Conservation (phyloP, 139 green algal species). For the Pedinophyceae sp. region DNA sequence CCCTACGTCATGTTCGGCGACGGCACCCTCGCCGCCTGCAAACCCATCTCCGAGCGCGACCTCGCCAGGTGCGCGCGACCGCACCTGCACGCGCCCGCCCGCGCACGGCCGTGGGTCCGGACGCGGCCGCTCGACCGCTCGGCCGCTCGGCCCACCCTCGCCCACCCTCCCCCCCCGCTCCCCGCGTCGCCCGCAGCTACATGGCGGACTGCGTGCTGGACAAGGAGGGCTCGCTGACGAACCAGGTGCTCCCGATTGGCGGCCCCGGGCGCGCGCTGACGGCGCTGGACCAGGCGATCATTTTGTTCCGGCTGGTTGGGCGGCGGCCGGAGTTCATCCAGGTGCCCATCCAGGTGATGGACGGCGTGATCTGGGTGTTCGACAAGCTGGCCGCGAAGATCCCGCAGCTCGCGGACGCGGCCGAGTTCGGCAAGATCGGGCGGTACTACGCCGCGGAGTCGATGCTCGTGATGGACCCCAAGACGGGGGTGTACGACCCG, state of each 20-base stretch:
- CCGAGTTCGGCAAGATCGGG: constrained; percentile 87
- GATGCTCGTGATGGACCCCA: constrained; percentile 86
- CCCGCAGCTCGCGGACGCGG: constrained; percentile 51
- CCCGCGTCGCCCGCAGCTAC: no score
- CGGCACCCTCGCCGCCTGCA: constrained; percentile 84
- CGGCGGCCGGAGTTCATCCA: constrained; percentile 39
- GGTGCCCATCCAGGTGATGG: constrained; percentile 89
- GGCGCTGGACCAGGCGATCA: constrained; percentile 73
- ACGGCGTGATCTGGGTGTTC: constrained; percentile 82
- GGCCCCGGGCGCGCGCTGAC: constrained; percentile 75
- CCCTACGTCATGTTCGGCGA: constrained; percentile 99
- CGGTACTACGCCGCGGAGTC: constrained; percentile 93
- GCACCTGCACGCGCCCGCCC: no score
- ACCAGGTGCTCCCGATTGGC: constrained; percentile 83
- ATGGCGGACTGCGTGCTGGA: constrained; percentile 71
- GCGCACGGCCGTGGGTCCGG: no score
- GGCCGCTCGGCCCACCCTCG: no score
- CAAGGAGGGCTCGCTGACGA: constrained; percentile 30
- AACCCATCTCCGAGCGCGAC: constrained; percentile 94
- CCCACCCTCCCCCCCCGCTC: no score
- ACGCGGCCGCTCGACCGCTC: no score
- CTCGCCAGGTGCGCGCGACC: no score
- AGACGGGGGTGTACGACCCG: constrained; percentile 47
- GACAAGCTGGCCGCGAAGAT: constrained; percentile 71
- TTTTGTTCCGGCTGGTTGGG: constrained; percentile 53